A percentile compares a stretch with the other conserved stretches of the same genome.
Conservation (phyloP, 1,284 basidiomycete species). For the Polyporus tsugae region DNA sequence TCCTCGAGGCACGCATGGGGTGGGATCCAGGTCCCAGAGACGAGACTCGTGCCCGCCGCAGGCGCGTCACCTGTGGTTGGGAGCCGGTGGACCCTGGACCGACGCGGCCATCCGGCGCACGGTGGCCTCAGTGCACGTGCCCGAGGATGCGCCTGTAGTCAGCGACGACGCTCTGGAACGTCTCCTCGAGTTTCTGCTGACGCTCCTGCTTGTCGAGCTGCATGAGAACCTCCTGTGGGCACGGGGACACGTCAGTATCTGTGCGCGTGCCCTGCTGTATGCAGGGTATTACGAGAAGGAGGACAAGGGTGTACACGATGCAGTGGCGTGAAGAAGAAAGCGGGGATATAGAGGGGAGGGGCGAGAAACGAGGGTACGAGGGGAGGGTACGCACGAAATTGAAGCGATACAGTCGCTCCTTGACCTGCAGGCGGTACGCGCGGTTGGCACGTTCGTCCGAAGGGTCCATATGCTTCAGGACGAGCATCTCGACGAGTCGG, state of each 20-base stretch:
- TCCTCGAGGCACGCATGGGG: not conserved
- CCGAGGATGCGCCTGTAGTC: constrained; percentile 88
- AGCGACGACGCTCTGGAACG: constrained; percentile 87
- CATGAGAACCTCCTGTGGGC: constrained; percentile 79
- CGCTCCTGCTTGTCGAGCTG: constrained; percentile 89
- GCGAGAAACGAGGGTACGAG: not conserved
- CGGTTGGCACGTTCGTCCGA: constrained; percentile 62
- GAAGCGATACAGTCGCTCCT: constrained; percentile 93
- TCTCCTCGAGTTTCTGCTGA: constrained; percentile 91
- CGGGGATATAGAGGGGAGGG: not conserved
- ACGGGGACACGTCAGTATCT: not conserved
- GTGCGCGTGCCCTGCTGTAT: not conserved
- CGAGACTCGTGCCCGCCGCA: not conserved
- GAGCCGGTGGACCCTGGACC: not conserved
- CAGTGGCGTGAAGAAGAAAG: not conserved
- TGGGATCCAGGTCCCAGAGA: not conserved
- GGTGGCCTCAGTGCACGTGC: constrained; percentile 41
- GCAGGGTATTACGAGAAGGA: not conserved
- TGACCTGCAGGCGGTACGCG: constrained; percentile 86
- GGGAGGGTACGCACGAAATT: constrained; percentile 81
- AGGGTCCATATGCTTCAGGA: constrained; percentile 77
- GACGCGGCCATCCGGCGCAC: not conserved
- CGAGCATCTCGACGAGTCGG: constrained; percentile 92
- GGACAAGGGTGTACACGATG: not conserved
- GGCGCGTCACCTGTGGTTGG: constrained; percentile 2